A percentile compares a stretch with the other conserved stretches of the same genome.
Evolutionary conservation across 768 basidiomycete species (phyloP).

Genomic region (Boletus vinaceobasis): DNA sequence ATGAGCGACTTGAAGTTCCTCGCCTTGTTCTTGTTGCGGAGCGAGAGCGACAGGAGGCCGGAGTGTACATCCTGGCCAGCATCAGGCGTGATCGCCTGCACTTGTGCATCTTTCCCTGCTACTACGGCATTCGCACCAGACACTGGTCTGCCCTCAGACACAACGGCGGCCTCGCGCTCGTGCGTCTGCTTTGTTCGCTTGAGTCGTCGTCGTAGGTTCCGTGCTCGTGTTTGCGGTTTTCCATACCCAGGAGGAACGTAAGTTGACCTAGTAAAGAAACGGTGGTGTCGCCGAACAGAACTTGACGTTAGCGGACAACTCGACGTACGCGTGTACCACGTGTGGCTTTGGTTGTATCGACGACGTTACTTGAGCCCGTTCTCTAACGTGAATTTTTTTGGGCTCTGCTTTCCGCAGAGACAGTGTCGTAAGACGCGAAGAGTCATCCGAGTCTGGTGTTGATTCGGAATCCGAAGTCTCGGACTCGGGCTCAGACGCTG

Average conservation of each 20-base stretch:
- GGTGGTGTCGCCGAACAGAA: neutral
- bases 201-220: conserved; percentile 55
- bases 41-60: conserved; percentile 41
- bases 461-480: conserved; percentile 17
- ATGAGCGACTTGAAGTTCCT: conserved; percentile 61
- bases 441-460: conserved; percentile 13
- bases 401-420: conserved; percentile 5
- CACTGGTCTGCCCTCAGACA: conserved; percentile 22
- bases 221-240: conserved; percentile 51
- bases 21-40: conserved; percentile 74
- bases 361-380: conserved; percentile 9
- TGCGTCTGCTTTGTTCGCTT: conserved; percentile 43
- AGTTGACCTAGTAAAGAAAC: conserved; percentile 2
- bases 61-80: conserved; percentile 14
- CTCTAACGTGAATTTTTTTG: conserved; percentile 8
- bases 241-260: conserved; percentile 58
- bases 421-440: neutral
- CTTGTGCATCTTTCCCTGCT: neutral
- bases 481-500: conserved; percentile 26
- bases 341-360: conserved; percentile 1
- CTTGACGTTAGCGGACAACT: neutral
- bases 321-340: conserved; percentile 6
- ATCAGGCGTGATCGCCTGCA: neutral
- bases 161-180: conserved; percentile 19
- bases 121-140: conserved; percentile 42